These are phyloP conservation scores for Paramecium sonneborni DNA, from an alignment of 73 alveolate genomes.

Conservation along the genomic window DNA sequence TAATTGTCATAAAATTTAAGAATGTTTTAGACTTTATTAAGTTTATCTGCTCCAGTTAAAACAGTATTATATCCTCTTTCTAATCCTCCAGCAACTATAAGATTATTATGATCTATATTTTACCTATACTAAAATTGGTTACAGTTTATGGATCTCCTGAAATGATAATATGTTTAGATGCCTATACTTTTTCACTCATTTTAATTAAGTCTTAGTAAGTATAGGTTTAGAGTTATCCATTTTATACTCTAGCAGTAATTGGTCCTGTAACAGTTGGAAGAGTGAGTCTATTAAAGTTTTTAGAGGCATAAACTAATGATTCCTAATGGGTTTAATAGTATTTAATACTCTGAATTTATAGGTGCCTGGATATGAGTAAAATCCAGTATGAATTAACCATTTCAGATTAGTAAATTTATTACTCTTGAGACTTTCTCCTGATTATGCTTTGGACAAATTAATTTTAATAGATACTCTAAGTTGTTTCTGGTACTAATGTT, in stretches of 20 bases:
- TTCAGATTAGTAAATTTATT: constrained; percentile 47
- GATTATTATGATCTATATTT: too few species aligned
- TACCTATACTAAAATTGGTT: neutral
- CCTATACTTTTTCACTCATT: neutral
- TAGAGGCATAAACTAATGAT: constrained; percentile 54
- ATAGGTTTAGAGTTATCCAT: neutral
- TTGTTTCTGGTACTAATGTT: constrained; percentile 47
- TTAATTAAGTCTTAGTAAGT: neutral
- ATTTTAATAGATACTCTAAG: constrained; percentile 29
- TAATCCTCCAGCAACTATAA: constrained; percentile 31
- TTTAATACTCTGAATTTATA: constrained; percentile 64
- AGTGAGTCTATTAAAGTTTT: constrained; percentile 52
- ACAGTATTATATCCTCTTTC: constrained; percentile 14
- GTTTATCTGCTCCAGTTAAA: constrained; percentile 21
- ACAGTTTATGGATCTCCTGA: constrained; percentile 51
- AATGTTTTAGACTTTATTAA: neutral
- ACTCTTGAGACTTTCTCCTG: constrained; percentile 48
- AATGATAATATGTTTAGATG: neutral
- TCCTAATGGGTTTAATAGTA: neutral
- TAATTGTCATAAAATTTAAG: neutral
- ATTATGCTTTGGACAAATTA: neutral
- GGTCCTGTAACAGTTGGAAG: constrained; percentile 56
- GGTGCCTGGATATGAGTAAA: constrained; percentile 66
- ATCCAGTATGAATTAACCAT: constrained; percentile 67
- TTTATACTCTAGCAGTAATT: neutral